Conservation (phyloP, 2,329 filamentous ascomycete species). For the Paraconiothyrium sp. region DNA sequence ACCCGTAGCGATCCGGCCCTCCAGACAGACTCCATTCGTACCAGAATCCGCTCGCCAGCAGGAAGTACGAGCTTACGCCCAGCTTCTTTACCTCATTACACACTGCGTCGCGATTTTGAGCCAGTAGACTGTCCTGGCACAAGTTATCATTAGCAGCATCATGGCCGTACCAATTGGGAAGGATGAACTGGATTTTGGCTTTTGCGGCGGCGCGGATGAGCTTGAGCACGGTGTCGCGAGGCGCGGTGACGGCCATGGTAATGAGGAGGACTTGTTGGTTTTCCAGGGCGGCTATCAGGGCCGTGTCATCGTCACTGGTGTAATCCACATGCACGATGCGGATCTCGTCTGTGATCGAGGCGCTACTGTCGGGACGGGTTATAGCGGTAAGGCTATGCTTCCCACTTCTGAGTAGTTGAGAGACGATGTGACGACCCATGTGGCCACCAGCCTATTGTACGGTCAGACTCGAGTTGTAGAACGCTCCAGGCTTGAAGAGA, state of each 20-base stretch:
- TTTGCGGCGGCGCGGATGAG: constrained; percentile 43
- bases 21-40: constrained; percentile 26
- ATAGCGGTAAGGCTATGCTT: constrained; percentile 62
- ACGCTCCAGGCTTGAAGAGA: neutral
- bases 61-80: constrained; percentile 24
- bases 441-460: constrained; percentile 6
- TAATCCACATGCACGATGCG: constrained; percentile 59
- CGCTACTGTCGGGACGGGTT: constrained; percentile 56
- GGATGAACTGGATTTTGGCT: constrained; percentile 46
- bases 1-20: constrained; percentile 33
- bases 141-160: constrained; percentile 32
- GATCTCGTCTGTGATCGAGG: constrained; percentile 53
- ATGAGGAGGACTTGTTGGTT: constrained; percentile 53
- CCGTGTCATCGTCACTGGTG: constrained; percentile 49
- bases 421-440: constrained; percentile 6
- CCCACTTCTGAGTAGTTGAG: constrained; percentile 36
- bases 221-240: constrained; percentile 33
- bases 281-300: constrained; percentile 46
- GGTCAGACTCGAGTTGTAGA: neutral
- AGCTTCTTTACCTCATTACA: constrained; percentile 28
- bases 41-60: constrained; percentile 44
- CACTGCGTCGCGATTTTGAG: neutral
- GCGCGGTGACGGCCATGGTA: constrained; percentile 38
- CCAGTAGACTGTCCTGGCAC: constrained; percentile 11
- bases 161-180: constrained; percentile 48